phyloP scores from a whole-genome alignment of 345 rosid genomes.

The Linum usitatissimum region DNA sequence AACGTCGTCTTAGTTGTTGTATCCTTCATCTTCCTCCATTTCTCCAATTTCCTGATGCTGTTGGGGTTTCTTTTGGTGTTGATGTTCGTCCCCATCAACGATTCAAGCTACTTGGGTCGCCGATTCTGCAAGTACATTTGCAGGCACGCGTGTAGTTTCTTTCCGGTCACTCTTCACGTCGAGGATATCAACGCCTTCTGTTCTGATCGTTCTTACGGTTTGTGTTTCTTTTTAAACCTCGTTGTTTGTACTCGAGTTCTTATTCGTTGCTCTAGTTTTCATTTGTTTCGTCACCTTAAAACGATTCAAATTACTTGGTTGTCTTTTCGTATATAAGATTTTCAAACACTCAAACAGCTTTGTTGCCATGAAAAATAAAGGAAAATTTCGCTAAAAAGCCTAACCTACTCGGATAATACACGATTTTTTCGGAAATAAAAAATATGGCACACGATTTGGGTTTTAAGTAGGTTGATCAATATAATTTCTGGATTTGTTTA shows the following conservation, averaged over 20 bases:
- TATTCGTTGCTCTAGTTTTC: too few species aligned
- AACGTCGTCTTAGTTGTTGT: slow-evolving; percentile 22
- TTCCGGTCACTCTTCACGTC: slow-evolving; percentile 60
- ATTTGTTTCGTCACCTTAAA: too few species aligned
- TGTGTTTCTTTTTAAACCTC: neutral
- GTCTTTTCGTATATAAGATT: too few species aligned
- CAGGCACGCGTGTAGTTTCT: slow-evolving; percentile 55
- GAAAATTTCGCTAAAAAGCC: too few species aligned
- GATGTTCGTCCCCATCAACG: slow-evolving; percentile 56
- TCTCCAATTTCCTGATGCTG: slow-evolving; percentile 38
- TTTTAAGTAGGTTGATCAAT: too few species aligned
- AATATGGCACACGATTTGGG: too few species aligned
- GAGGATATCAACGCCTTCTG: slow-evolving; percentile 57
- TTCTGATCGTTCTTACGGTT: slow-evolving; percentile 63
- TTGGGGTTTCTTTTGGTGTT: slow-evolving; percentile 43
- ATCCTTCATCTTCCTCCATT: slow-evolving; percentile 47
- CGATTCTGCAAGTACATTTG: slow-evolving; percentile 58
- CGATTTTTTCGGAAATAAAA: too few species aligned
- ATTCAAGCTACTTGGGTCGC: slow-evolving; percentile 47
- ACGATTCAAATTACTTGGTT: too few species aligned
- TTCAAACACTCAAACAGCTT: too few species aligned
- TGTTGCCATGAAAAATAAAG: too few species aligned
- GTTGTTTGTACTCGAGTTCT: neutral
- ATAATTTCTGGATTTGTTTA: too few species aligned
- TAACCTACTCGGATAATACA: too few species aligned